A percentile compares a stretch with the other conserved stretches of the same genome.
Evolutionary conservation across 306 rosid genomes (phyloP).

Genomic region (Potentilla sterilis): DNA sequence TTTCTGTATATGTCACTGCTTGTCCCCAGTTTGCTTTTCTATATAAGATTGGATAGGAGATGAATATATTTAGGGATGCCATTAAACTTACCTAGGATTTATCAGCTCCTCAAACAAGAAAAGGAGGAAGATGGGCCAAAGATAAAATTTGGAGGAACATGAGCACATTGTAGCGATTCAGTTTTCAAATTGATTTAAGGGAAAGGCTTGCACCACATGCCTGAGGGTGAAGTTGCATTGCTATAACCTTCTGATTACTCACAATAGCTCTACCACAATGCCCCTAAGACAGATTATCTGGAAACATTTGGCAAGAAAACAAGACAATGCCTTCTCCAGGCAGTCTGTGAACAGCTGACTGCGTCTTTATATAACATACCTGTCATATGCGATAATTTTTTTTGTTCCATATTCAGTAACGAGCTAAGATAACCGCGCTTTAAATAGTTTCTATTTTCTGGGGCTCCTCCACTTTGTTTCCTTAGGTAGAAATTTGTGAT

Average conservation of each 20-base stretch:
- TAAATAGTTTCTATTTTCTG: neutral
- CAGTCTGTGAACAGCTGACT: neutral
- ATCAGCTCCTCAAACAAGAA: neutral
- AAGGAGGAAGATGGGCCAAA: neutral
- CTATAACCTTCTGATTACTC: neutral
- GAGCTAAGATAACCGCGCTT: neutral
- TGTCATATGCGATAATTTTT: neutral
- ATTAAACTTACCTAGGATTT: neutral
- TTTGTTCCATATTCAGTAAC: neutral
- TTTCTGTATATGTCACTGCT: slow-evolving; percentile 2
- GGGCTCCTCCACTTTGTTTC: neutral
- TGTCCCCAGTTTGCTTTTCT: neutral
- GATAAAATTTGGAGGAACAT: neutral
- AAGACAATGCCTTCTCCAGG: neutral
- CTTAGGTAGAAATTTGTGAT: neutral
- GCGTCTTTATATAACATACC: neutral
- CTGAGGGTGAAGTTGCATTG: neutral
- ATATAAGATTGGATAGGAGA: neutral
- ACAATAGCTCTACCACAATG: neutral
- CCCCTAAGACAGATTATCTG: neutral
- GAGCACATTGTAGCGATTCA: neutral
- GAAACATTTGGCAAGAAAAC: no score
- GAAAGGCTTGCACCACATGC: neutral
- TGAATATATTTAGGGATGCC: neutral
- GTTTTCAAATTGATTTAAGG: neutral